A percentile compares a stretch with the other conserved stretches of the same genome.
phyloP scores from a whole-genome alignment of 1,284 basidiomycete species.

The Golubevia pallescens region DNA sequence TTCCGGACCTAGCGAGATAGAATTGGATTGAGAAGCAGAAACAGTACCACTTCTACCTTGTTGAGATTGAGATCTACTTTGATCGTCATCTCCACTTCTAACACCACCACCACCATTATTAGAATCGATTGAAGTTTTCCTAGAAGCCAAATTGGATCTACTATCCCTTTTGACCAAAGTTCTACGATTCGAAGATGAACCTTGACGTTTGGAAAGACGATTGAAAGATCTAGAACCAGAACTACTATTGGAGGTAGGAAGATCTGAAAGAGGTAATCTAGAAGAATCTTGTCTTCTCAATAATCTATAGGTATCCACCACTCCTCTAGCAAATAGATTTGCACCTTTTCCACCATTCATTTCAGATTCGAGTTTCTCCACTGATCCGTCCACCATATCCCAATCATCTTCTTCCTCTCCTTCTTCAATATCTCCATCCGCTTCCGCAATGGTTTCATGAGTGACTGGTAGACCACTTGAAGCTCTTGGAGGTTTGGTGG shows the following conservation, averaged over 20 bases:
- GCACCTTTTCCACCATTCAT: conserved; percentile 46
- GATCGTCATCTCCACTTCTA: no score
- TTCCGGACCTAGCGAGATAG: no score
- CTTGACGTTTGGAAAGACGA: no score
- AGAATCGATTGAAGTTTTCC: no score
- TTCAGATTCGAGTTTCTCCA: conserved; percentile 35
- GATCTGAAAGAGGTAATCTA: background rate
- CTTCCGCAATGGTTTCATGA: conserved; percentile 23
- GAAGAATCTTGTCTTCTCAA: background rate
- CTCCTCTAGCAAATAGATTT: conserved; percentile 51
- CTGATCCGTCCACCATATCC: conserved; percentile 36
- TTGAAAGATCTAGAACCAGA: no score
- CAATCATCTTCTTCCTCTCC: conserved; percentile 35
- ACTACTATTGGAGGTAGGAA: background rate
- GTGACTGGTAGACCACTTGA: conserved; percentile 26
- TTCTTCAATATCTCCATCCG: conserved; percentile 16
- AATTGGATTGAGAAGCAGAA: no score
- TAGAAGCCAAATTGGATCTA: no score
- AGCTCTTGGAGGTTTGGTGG: conserved; percentile 16
- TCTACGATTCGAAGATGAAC: no score
- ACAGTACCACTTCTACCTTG: no score
- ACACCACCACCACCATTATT: no score
- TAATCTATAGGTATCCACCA: conserved; percentile 52
- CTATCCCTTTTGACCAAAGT: no score
- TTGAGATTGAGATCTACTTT: no score